phyloP scores from a whole-genome alignment of 257 asterid species.

The Petunia axillaris region DNA sequence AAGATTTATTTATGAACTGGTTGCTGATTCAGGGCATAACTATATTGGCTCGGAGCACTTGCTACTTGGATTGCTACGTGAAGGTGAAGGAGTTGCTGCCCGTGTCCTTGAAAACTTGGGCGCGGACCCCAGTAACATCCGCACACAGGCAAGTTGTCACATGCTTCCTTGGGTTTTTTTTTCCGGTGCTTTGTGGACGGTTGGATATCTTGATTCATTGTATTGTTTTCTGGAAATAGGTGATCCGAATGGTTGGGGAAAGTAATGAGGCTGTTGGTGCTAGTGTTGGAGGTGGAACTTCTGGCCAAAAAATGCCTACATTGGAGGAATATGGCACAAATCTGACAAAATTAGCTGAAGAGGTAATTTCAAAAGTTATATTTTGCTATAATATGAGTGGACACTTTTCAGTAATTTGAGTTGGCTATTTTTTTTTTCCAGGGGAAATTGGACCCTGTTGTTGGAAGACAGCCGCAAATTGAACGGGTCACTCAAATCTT shows the following conservation, averaged over 20 bases:
- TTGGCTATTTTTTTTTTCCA: slow-evolving; percentile 36
- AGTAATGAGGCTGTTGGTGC: slow-evolving; percentile 81
- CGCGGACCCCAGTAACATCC: slow-evolving; percentile 90
- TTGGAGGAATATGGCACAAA: slow-evolving; percentile 80
- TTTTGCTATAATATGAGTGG: slow-evolving; percentile 13
- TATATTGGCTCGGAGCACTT: slow-evolving; percentile 99
- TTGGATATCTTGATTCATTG: not conserved
- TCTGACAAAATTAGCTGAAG: slow-evolving; percentile 82
- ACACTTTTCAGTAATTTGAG: slow-evolving; percentile 14
- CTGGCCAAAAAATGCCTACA: slow-evolving; percentile 77
- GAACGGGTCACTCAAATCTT: slow-evolving; percentile 97
- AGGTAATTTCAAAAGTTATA: slow-evolving; percentile 50
- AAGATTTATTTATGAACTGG: not conserved
- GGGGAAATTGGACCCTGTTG: slow-evolving; percentile 99
- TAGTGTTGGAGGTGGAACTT: slow-evolving; percentile 80
- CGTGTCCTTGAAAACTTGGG: slow-evolving; percentile 96
- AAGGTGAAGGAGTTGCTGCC: slow-evolving; percentile 99
- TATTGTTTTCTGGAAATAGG: slow-evolving; percentile 39
- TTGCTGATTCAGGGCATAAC: slow-evolving; percentile 74
- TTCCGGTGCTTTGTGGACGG: not conserved
- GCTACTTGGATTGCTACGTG: slow-evolving; percentile 91
- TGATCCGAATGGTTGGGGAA: slow-evolving; percentile 85
- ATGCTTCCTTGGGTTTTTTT: slow-evolving; percentile 18
- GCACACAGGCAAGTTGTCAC: slow-evolving; percentile 68
- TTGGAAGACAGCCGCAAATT: slow-evolving; percentile 88